Evolutionary conservation across 2,329 filamentous ascomycete species (phyloP).

Genomic region (Fusarium mundagurra): DNA sequence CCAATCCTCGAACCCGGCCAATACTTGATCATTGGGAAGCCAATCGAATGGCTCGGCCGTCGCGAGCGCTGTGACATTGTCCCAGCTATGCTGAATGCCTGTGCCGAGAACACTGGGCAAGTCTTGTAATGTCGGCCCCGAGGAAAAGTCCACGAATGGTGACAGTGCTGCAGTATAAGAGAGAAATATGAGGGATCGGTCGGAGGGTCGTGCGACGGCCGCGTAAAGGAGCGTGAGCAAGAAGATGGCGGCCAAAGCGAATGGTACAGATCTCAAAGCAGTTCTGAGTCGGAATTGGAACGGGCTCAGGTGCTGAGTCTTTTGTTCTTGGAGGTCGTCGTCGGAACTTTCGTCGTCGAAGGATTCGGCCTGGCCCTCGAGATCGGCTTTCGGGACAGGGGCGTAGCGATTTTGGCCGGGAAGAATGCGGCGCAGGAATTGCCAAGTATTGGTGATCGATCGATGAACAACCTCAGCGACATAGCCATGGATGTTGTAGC

Average conservation of each 20-base stretch:
- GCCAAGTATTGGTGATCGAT: slow-evolving; percentile 26
- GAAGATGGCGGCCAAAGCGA: not conserved
- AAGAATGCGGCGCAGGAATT: slow-evolving; percentile 7
- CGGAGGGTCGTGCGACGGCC: slow-evolving; percentile 40
- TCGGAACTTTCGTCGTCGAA: not conserved
- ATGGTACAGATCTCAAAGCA: not conserved
- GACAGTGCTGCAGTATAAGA: slow-evolving; percentile 49
- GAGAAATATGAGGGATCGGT: slow-evolving; percentile 47
- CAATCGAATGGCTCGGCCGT: slow-evolving; percentile 35
- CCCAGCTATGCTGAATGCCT: slow-evolving; percentile 41
- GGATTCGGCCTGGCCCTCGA: not conserved
- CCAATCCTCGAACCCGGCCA: slow-evolving; percentile 46
- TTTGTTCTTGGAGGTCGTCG: not conserved
- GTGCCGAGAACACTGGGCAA: slow-evolving; percentile 36
- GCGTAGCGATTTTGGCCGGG: slow-evolving; percentile 14
- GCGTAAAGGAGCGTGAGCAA: slow-evolving; percentile 35
- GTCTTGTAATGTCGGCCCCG: slow-evolving; percentile 40
- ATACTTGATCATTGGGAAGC: slow-evolving; percentile 39
- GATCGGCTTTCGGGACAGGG: slow-evolving; percentile 25
- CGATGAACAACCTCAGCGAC: slow-evolving; percentile 42
- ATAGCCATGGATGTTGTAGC: slow-evolving; percentile 30
- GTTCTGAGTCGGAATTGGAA: not conserved
- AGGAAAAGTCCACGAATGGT: slow-evolving; percentile 48
- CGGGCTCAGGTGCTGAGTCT: not conserved
- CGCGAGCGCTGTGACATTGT: slow-evolving; percentile 44